Percentiles rank a stretch among this genome's conserved stretches.
phyloP scores from a whole-genome alignment of 257 asterid genomes.

The Paulownia fortunei region DNA sequence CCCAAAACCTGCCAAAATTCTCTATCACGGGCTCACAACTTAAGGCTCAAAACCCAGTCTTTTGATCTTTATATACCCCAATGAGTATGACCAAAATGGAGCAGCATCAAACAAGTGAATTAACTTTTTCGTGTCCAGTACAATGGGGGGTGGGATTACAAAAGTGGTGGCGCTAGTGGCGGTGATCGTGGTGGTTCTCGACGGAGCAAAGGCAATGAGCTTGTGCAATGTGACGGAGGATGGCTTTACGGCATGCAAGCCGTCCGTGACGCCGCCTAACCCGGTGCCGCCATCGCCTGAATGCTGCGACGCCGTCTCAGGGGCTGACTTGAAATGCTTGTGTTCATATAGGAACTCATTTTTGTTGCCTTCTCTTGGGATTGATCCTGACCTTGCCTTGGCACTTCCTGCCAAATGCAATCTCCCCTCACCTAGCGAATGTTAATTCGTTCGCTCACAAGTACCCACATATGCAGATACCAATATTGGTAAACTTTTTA shows the following conservation, averaged over 20 bases:
- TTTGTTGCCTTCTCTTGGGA: constrained; percentile 68
- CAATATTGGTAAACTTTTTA: neutral
- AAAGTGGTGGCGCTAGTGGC: constrained; percentile 33
- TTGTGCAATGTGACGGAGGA: constrained; percentile 67
- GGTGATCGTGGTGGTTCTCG: constrained; percentile 26
- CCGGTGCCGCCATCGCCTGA: constrained; percentile 58
- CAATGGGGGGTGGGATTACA: constrained; percentile 1
- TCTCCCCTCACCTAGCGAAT: constrained; percentile 50
- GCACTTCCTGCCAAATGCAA: constrained; percentile 74
- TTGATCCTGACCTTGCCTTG: constrained; percentile 78
- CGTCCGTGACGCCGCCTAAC: constrained; percentile 58
- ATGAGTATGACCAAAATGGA: neutral
- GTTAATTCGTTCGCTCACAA: constrained; percentile 19
- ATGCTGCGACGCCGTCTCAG: constrained; percentile 61
- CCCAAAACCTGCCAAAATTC: constrained; percentile 43
- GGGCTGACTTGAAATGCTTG: constrained; percentile 66
- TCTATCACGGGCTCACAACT: constrained; percentile 41
- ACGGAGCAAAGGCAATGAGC: constrained; percentile 31
- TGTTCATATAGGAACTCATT: constrained; percentile 64
- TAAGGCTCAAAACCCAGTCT: neutral
- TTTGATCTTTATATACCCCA: constrained; percentile 10
- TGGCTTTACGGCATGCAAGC: constrained; percentile 60
- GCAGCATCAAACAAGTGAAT: neutral
- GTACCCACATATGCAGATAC: neutral
- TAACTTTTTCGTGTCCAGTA: no score